Evolutionary conservation across 2,329 filamentous ascomycete genomes (phyloP).

Genomic region (Paraconiothyrium sp.): DNA sequence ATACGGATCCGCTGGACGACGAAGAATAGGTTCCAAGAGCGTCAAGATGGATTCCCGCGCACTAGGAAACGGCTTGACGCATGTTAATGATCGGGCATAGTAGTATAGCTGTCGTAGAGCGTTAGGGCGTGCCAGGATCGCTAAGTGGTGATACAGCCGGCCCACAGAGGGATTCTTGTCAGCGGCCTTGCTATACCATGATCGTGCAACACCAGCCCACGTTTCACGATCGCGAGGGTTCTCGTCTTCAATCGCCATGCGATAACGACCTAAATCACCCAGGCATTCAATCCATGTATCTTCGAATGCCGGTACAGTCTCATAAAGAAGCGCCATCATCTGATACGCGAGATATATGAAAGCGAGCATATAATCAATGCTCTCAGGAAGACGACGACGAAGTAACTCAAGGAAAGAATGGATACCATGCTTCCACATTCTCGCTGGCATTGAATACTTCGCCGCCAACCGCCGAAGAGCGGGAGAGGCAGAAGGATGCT

Average conservation of each 20-base stretch:
- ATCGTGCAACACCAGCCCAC: conserved; percentile 81
- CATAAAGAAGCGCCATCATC: conserved; percentile 87
- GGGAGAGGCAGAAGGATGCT: conserved; percentile 77
- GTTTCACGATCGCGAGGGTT: conserved; percentile 78
- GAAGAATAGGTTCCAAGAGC: conserved; percentile 66
- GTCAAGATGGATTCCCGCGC: conserved; percentile 76
- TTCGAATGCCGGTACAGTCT: conserved; percentile 83
- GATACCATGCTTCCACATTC: conserved; percentile 95
- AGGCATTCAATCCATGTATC: conserved; percentile 95
- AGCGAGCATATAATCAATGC: conserved; percentile 86
- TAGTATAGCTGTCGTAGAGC: conserved; percentile 76
- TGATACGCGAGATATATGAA: conserved; percentile 91
- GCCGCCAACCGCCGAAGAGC: conserved; percentile 74
- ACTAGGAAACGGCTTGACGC: conserved; percentile 72
- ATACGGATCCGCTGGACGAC: conserved; percentile 39
- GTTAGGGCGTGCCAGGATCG: conserved; percentile 77
- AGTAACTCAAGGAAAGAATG: conserved; percentile 81
- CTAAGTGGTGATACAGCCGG: conserved; percentile 86
- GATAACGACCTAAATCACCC: conserved; percentile 83
- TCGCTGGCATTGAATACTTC: conserved; percentile 89
- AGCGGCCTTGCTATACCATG: conserved; percentile 87
- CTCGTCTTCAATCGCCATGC: conserved; percentile 91
- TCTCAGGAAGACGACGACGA: conserved; percentile 73
- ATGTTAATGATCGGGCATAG: conserved; percentile 76
- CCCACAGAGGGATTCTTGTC: conserved; percentile 80